phyloP scores from a whole-genome alignment of 2,329 filamentous ascomycete genomes.

The Neofusicoccum parvum region DNA sequence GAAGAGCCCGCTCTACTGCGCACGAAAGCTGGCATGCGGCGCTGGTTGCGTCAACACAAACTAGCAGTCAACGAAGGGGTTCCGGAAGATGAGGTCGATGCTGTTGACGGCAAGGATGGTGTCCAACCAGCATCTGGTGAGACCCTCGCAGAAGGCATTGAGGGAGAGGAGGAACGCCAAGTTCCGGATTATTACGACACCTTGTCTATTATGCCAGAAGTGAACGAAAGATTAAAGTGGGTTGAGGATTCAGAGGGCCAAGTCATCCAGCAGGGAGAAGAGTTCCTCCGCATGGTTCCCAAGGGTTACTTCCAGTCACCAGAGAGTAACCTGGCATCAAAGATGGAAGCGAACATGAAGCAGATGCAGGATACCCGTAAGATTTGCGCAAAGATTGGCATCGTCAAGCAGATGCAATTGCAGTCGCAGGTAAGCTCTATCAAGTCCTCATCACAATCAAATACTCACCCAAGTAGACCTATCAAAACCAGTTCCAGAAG shows the following conservation, averaged over 20 bases:
- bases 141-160: conserved; percentile 92
- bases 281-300: conserved; percentile 77
- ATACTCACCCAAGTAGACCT: conserved; percentile 62
- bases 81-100: conserved; percentile 52
- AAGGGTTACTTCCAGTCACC: conserved; percentile 75
- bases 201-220: conserved; percentile 81
- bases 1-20: conserved; percentile 87
- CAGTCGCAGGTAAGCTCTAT: conserved; percentile 77
- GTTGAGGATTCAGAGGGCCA: conserved; percentile 86
- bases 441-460: conserved; percentile 22
- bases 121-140: conserved; percentile 61
- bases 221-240: conserved; percentile 79
- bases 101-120: conserved; percentile 49
- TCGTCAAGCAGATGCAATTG: conserved; percentile 99
- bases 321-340: conserved; percentile 71
- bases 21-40: conserved; percentile 84
- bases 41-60: conserved; percentile 79
- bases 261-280: conserved; percentile 83
- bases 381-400: conserved; percentile 91
- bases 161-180: conserved; percentile 74
- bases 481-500: conserved; percentile 97
- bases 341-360: conserved; percentile 85
- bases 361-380: conserved; percentile 98
- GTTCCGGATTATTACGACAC: conserved; percentile 95
- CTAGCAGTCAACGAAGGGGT: conserved; percentile 53